Evolutionary conservation across 768 basidiomycete species (phyloP).

Genomic region (Russula foetens): DNA sequence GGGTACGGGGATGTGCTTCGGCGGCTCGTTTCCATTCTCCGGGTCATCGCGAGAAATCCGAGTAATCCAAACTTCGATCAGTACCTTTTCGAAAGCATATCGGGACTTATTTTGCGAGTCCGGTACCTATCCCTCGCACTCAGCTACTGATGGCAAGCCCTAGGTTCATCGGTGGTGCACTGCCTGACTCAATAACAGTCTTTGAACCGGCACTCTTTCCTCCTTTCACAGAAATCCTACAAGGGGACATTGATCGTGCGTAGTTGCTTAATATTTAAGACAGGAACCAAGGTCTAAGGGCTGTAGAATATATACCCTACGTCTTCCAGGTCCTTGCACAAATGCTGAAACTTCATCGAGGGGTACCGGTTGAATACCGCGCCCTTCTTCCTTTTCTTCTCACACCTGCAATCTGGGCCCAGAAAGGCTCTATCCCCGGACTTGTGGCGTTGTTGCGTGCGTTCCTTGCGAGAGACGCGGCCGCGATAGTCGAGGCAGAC

Average conservation of each 20-base stretch:
- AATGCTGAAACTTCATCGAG: conserved; percentile 78
- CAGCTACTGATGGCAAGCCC: neutral
- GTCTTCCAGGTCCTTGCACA: conserved; percentile 95
- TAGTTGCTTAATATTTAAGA: neutral
- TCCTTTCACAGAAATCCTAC: conserved; percentile 80
- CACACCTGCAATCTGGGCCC: conserved; percentile 82
- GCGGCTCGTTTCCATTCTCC: conserved; percentile 76
- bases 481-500: conserved; percentile 55
- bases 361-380: conserved; percentile 71
- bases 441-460: conserved; percentile 83
- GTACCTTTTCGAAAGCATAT: conserved; percentile 92
- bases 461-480: conserved; percentile 65
- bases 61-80: conserved; percentile 98
- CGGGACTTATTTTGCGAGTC: conserved; percentile 78
- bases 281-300: neutral
- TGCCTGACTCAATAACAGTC: conserved; percentile 51
- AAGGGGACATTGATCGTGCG: conserved; percentile 90
- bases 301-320: conserved; percentile 89
- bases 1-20: conserved; percentile 55
- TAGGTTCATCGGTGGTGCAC: conserved; percentile 75
- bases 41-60: conserved; percentile 88
- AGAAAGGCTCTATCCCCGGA: conserved; percentile 91
- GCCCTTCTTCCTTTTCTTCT: conserved; percentile 74
- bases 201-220: conserved; percentile 83
- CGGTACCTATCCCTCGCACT: neutral